Evolutionary conservation across 345 rosid genomes (phyloP).

Genomic region (Xanthoceras sorbifolium): DNA sequence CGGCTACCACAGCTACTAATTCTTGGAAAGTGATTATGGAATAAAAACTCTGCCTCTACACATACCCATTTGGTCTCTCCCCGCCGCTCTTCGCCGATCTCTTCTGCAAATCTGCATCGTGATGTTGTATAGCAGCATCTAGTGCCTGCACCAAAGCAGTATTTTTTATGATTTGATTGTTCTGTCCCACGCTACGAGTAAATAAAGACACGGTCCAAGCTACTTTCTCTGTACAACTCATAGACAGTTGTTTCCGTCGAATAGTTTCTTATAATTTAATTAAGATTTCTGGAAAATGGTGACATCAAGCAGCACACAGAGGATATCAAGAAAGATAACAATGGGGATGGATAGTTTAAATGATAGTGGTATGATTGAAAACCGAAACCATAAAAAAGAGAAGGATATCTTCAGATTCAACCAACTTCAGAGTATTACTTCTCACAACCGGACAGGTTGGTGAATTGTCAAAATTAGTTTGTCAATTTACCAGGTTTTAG

Average conservation of each 20-base stretch:
- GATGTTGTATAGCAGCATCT: slow-evolving; percentile 46
- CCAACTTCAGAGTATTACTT: background rate
- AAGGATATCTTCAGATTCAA: background rate
- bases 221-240: background rate
- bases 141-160: slow-evolving; percentile 30
- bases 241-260: too few relatives aligned
- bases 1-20: too few relatives aligned
- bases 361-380: background rate
- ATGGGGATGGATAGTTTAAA: background rate
- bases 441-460: background rate
- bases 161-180: background rate
- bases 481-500: too few relatives aligned
- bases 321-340: background rate
- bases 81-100: slow-evolving; percentile 33
- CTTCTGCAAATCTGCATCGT: slow-evolving; percentile 40
- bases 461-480: background rate
- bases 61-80: slow-evolving; percentile 36
- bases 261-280: too few relatives aligned
- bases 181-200: background rate
- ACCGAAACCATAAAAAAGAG: background rate
- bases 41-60: slow-evolving; percentile 3
- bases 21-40: background rate
- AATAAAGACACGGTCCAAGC: background rate
- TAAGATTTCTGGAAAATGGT: too few relatives aligned
- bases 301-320: background rate